Conservation (phyloP, 768 basidiomycete genomes). For the Auriscalpium vulgare region DNA sequence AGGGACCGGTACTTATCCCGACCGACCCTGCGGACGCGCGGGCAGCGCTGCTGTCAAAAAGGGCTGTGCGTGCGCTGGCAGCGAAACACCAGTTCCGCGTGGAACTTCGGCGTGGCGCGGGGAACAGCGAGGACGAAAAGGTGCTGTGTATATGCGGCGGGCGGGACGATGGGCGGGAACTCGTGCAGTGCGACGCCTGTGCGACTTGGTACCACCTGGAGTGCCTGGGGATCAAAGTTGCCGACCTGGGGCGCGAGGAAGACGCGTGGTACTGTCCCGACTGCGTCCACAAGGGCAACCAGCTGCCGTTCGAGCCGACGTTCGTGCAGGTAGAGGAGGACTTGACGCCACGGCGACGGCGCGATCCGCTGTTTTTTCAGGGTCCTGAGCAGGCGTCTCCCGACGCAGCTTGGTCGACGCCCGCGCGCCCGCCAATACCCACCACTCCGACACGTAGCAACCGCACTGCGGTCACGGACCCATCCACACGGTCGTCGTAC, state of each 20-base stretch:
- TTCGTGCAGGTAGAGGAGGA: slow-evolving; percentile 61
- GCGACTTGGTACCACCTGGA: slow-evolving; percentile 75
- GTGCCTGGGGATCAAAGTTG: slow-evolving; percentile 65
- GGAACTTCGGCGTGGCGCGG: slow-evolving; percentile 24
- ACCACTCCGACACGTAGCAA: slow-evolving; percentile 34
- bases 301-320: slow-evolving; percentile 46
- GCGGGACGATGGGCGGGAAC: slow-evolving; percentile 60
- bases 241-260: slow-evolving; percentile 66
- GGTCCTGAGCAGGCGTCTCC: slow-evolving; percentile 48
- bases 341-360: slow-evolving; percentile 27
- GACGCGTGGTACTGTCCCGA: slow-evolving; percentile 72
- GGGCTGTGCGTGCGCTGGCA: slow-evolving; percentile 53
- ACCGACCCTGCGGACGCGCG: slow-evolving; percentile 74
- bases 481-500: slow-evolving; percentile 30
- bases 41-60: slow-evolving; percentile 65
- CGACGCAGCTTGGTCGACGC: slow-evolving; percentile 33
- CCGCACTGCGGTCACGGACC: slow-evolving; percentile 5
- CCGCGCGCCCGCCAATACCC: slow-evolving; percentile 27
- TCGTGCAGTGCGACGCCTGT: slow-evolving; percentile 80
- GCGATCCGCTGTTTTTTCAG: slow-evolving; percentile 56
- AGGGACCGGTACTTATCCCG: slow-evolving; percentile 35
- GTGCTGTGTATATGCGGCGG: slow-evolving; percentile 60
- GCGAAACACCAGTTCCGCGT: slow-evolving; percentile 34
- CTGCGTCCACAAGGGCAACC: slow-evolving; percentile 31
- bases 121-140: slow-evolving; percentile 40